Evolutionary conservation across 257 asterid species (phyloP).

Genomic region (Nicotiana obtusifolia): DNA sequence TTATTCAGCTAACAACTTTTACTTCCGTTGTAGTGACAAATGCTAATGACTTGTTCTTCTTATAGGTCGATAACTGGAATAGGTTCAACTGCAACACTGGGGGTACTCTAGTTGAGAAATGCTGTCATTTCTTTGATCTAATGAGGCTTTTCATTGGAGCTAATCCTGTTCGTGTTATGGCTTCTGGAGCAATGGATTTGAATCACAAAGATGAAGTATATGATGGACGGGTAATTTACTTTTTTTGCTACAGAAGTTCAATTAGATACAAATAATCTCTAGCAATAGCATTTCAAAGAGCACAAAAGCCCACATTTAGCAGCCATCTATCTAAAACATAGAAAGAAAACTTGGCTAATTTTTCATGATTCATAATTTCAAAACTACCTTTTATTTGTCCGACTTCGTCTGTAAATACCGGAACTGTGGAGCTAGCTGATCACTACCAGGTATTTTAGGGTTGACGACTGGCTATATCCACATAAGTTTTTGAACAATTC

Average conservation of each 20-base stretch:
- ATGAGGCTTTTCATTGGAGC: conserved; percentile 84
- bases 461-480: not conserved
- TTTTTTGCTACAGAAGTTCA: not conserved
- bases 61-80: conserved; percentile 89
- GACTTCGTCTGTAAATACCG: not conserved
- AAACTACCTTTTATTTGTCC: not conserved
- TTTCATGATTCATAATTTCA: not conserved
- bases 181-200: conserved; percentile 88
- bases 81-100: conserved; percentile 87
- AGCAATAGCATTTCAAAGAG: not conserved
- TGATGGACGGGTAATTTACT: conserved; percentile 55
- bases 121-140: conserved; percentile 97
- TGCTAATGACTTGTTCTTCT: conserved; percentile 18
- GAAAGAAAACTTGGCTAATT: not conserved
- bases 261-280: not conserved
- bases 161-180: conserved; percentile 81
- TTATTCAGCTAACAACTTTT: not conserved
- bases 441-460: not conserved
- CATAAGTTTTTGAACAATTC: not conserved
- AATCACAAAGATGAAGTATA: conserved; percentile 86
- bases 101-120: conserved; percentile 95
- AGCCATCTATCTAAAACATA: not conserved
- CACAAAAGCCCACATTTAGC: not conserved
- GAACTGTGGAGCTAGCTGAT: not conserved
- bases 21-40: not conserved